A percentile compares a stretch with the other conserved stretches of the same genome.
Evolutionary conservation across 352 stramenopile species (phyloP).

Genomic region (Phytopythium helicoides): DNA sequence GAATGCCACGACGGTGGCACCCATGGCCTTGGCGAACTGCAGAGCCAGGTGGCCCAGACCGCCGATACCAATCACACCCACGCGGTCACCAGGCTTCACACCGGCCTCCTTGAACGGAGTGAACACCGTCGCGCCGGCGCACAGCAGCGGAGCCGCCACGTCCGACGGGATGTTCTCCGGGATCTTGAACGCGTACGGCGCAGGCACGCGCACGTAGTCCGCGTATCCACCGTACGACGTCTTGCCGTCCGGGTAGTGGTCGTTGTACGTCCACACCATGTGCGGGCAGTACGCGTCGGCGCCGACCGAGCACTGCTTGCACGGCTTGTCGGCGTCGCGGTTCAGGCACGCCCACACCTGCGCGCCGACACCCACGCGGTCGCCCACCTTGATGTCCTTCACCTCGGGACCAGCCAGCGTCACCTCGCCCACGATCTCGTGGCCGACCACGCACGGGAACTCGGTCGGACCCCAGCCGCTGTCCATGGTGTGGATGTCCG

Average conservation of each 20-base stretch:
- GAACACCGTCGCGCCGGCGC: conserved; percentile 81
- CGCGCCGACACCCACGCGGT: conserved; percentile 75
- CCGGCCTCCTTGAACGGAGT: conserved; percentile 58
- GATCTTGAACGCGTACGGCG: conserved; percentile 70
- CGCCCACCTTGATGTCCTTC: conserved; percentile 58
- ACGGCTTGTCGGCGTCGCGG: conserved; percentile 46
- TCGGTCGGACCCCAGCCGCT: conserved; percentile 36
- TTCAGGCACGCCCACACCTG: conserved; percentile 67
- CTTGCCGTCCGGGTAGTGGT: conserved; percentile 35
- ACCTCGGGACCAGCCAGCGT: conserved; percentile 39
- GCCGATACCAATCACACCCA: conserved; percentile 80
- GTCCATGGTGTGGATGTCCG: conserved; percentile 53
- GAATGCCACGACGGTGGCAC: conserved; percentile 58
- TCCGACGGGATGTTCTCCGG: conserved; percentile 60
- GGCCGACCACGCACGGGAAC: conserved; percentile 46
- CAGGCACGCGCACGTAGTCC: conserved; percentile 57
- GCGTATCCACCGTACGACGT: conserved; percentile 63
- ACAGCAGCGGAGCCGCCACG: conserved; percentile 67
- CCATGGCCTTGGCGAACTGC: conserved; percentile 80
- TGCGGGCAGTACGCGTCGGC: conserved; percentile 60
- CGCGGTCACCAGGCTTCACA: conserved; percentile 39
- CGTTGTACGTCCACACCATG: conserved; percentile 57
- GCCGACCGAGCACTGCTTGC: conserved; percentile 54
- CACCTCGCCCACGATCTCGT: too few relatives aligned
- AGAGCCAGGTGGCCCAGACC: conserved; percentile 84